Percentiles rank a stretch among this genome's conserved stretches.
phyloP scores from a whole-genome alignment of 2,329 filamentous ascomycete species.

The Diaporthe sp. region DNA sequence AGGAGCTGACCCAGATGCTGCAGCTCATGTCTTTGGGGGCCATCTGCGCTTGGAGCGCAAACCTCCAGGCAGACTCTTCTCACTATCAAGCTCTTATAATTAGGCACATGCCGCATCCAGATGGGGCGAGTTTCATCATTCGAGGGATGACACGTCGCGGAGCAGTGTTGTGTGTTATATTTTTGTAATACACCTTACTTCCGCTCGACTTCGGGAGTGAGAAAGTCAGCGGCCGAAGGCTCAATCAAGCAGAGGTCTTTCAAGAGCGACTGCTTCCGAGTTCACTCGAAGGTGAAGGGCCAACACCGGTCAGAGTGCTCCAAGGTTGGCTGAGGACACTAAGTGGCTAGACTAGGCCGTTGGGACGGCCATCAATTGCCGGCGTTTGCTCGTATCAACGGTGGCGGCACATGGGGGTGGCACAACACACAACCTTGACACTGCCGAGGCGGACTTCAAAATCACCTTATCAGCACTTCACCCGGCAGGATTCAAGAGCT shows the following conservation, averaged over 20 bases:
- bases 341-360: neutral
- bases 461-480: neutral
- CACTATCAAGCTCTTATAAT: constrained; percentile 17
- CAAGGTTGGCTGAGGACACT: neutral
- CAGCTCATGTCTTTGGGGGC: neutral
- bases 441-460: constrained; percentile 15
- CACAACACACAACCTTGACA: neutral
- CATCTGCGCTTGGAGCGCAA: neutral
- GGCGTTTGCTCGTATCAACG: neutral
- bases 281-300: neutral
- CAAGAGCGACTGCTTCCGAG: neutral
- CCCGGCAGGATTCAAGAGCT: neutral
- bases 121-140: constrained; percentile 19
- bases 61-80: neutral
- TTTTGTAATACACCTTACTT: neutral
- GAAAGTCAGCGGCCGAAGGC: neutral
- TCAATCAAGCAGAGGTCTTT: neutral
- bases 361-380: neutral
- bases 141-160: neutral
- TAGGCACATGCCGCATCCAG: neutral
- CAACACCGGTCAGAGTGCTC: neutral
- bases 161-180: neutral
- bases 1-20: neutral
- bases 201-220: neutral
- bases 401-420: constrained; percentile 13